Evolutionary conservation across 805 yeast genomes (phyloP), one percentile per base, ranked within the genome.

Genomic region (Yarrowia sp.): DNA sequence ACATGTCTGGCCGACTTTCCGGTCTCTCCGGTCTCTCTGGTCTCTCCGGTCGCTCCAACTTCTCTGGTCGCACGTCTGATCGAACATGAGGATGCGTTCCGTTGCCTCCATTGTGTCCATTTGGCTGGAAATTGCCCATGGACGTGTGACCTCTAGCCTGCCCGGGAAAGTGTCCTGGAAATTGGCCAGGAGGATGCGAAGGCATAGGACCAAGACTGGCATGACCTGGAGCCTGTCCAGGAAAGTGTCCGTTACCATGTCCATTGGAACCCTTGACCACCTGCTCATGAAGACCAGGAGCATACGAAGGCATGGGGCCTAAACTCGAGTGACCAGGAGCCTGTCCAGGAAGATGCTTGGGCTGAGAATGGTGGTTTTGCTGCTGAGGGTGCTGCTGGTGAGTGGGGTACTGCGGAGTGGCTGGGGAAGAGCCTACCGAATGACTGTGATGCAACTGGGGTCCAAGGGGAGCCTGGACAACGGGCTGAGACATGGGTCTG

Each of bases 141-240:
- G 61, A 55, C 5, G 61, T 14, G 42, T 55, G 61, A 0, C 61
- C 63, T 40, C 32, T 38, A 3, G 19, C 38, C 7, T 56, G 46
- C 4, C 63, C 63, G 2, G 48, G 45, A 8, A 40, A 56, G 36
- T 56, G 63, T 7, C 61, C 61, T 3, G 48, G 45, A 3, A 40
- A 56, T 38, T 56, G 63, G 12, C 63, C 63, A 15, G 63, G 63
- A 22, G 63, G 48, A 56, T 56, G 48, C 12, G 63, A 41, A 15
- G 63, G 63, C 63, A 56, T 56, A 16, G 63, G 63, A 2, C 63
- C 63, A 11, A 56, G 48, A 56, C 63, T 56, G 19, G 63, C 63
- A 10, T 56, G 63, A 2, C 63, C 63, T 5, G 63, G 63, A 15
- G 63, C 48, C 12, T 56, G 63, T 1, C 63, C 63, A 15, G 63